A percentile compares a stretch with the other conserved stretches of the same genome.
phyloP scores from a whole-genome alignment of 164 flowering plant genomes.

The Magnolia officinalis region DNA sequence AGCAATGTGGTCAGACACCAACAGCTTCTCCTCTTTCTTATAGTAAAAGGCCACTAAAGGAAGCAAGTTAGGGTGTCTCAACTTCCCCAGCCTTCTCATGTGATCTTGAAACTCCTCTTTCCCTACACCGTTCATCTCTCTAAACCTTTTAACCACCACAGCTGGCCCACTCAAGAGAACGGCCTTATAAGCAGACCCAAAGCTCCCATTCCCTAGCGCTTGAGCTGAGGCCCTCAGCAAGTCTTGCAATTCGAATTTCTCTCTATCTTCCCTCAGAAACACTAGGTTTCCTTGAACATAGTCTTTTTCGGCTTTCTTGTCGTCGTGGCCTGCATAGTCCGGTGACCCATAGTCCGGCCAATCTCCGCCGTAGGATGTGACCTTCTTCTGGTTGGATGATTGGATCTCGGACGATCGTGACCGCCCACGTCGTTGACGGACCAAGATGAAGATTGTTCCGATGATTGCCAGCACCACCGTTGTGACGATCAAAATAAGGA shows the following conservation, averaged over 20 bases:
- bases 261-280: slow-evolving; percentile 52
- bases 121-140: slow-evolving; percentile 68
- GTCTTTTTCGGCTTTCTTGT: slow-evolving; percentile 12
- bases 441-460: slow-evolving; percentile 16
- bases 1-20: slow-evolving; percentile 43
- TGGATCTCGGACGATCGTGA: not conserved
- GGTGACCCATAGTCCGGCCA: slow-evolving; percentile 8
- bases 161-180: slow-evolving; percentile 40
- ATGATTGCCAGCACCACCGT: slow-evolving; percentile 19
- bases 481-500: slow-evolving; percentile 16
- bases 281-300: slow-evolving; percentile 31
- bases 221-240: slow-evolving; percentile 79
- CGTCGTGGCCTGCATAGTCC: not conserved
- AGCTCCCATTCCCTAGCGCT: slow-evolving; percentile 66
- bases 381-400: slow-evolving; percentile 6
- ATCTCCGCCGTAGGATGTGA: slow-evolving; percentile 2
- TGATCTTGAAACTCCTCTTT: slow-evolving; percentile 80
- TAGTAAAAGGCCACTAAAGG: slow-evolving; percentile 77
- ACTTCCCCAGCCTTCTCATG: slow-evolving; percentile 73
- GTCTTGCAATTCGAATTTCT: slow-evolving; percentile 62
- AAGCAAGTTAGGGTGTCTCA: slow-evolving; percentile 62
- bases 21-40: slow-evolving; percentile 79
- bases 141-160: slow-evolving; percentile 79
- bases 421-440: slow-evolving; percentile 10
- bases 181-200: slow-evolving; percentile 81